Base-by-base conservation (phyloP, 2,329 filamentous ascomycete species). In the Metarhizium brunneum region DNA sequence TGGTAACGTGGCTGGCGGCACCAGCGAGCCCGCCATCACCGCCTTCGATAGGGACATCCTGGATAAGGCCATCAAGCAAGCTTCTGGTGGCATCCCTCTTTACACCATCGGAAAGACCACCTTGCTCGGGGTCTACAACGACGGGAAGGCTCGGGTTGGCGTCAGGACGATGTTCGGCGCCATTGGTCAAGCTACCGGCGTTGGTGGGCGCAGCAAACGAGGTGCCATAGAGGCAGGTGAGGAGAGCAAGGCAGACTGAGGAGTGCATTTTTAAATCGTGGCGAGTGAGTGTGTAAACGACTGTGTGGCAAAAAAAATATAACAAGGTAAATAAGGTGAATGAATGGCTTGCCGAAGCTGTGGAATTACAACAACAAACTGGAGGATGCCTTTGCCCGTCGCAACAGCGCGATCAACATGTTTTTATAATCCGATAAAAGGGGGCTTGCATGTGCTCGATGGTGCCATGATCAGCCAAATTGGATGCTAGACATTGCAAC, bases 171-270 rank as follows among this genome's bases (percentile, higher is more conserved):
- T 4, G 7, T 10, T 13, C 43, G 25, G 18, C 43, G 20, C 13
- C 6, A 18, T 7, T 18, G 13, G n/a, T 2, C n/a, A 47, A n/a
- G 43, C 25, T 16, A 16, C 45, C 45, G 25, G 42, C n/a, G 30
- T n/a, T 20, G 36, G 53, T 29, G 43, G 54, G 54, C n/a, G 54
- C 54, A 49, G 13, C 50, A 14, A 56, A 49, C 13, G 54, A 52
- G 50, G 49, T 56, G 45, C 54, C 54, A 32, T 29, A 52, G 5
- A 56, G 50, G 50, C 54, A 56, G 45, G 54, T 29, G 4, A 56
- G 35, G 30, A 56, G 54, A 35, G 52, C 54, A 10, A 49, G 25
- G 38, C 52, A 53, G 43, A 56, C 35, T 13, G 50, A 30, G 36
- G 50, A 16, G 25, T 53, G 54, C 54, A 56, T 56, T 49, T 52